A percentile compares a stretch with the other conserved stretches of the same genome.
Evolutionary conservation across 139 green algal species (phyloP).

Genomic region (Gonium pectorale): DNA sequence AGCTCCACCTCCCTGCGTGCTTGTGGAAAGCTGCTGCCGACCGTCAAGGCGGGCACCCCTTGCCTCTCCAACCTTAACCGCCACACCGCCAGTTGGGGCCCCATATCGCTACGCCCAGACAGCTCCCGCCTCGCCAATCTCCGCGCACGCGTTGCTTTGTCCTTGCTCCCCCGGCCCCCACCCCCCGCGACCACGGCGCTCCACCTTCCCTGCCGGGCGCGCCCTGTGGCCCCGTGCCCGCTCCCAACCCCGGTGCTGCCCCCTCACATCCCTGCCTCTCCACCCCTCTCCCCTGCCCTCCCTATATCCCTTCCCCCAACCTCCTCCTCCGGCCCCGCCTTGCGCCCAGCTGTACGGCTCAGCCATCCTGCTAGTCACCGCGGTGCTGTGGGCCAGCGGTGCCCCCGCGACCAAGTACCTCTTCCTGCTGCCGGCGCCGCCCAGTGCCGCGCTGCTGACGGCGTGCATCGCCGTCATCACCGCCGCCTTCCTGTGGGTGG

Average conservation of each 20-base stretch:
- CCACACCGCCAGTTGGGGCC: too few species aligned
- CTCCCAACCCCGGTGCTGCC: background rate
- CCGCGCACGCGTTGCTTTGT: too few species aligned
- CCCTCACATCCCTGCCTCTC: background rate
- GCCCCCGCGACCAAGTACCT: slow-evolving; percentile 26
- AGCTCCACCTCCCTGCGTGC: too few species aligned
- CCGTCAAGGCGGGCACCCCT: too few species aligned
- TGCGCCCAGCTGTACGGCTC: slow-evolving; percentile 3
- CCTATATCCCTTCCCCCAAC: background rate
- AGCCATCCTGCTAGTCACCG: background rate
- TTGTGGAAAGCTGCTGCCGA: too few species aligned
- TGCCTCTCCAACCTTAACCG: too few species aligned
- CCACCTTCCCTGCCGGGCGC: background rate
- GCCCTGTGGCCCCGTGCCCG: too few species aligned
- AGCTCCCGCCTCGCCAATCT: too few species aligned
- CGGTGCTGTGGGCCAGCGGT: slow-evolving; percentile 28
- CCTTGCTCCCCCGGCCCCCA: too few species aligned
- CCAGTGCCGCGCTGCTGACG: slow-evolving; percentile 23
- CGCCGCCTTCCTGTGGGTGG: background rate
- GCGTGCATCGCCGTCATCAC: slow-evolving; percentile 17
- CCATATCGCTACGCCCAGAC: too few species aligned
- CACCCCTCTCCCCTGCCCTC: background rate
- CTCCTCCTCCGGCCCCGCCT: background rate
- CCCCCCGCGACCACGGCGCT: too few species aligned
- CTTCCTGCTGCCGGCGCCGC: slow-evolving; percentile 31